A percentile compares a stretch with the other conserved stretches of the same genome.
Conservation (phyloP, 1,139 yeast genomes). For the Cylindricascospora bacillispora region DNA sequence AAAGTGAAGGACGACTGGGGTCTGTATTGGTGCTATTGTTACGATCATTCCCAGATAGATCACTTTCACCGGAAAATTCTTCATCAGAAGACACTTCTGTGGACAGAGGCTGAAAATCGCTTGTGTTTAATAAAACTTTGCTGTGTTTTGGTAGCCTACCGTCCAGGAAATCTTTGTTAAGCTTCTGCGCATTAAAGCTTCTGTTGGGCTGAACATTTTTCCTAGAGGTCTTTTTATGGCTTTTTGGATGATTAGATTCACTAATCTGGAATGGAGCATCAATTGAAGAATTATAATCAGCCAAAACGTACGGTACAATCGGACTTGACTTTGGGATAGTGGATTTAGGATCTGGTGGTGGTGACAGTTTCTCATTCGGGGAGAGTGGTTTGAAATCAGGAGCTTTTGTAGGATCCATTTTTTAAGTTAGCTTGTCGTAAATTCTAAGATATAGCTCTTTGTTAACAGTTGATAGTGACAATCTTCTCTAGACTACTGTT, state of each 20-base stretch:
- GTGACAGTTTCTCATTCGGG: conserved; percentile 43
- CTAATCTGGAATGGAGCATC: conserved; percentile 47
- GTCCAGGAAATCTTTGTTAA: background rate
- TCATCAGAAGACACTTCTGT: conserved; percentile 30
- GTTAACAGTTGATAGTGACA: too few species aligned
- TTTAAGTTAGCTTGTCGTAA: too few species aligned
- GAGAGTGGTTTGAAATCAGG: conserved; percentile 70
- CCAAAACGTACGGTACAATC: conserved; percentile 61
- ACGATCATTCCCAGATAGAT: conserved; percentile 1
- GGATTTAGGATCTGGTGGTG: conserved; percentile 56
- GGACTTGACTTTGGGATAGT: conserved; percentile 68
- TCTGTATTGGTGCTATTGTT: background rate
- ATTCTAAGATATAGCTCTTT: too few species aligned
- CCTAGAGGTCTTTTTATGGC: background rate
- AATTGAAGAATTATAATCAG: conserved; percentile 55
- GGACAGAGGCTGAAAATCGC: conserved; percentile 34
- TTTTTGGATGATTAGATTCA: conserved; percentile 1
- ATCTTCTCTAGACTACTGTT: too few species aligned
- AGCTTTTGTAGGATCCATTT: conserved; percentile 75
- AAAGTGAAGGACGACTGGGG: background rate
- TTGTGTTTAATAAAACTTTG: conserved; percentile 32
- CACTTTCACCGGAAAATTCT: conserved; percentile 4
- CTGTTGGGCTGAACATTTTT: background rate
- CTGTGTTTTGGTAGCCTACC: conserved; percentile 7
- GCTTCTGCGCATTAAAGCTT: too few species aligned